Conservation (phyloP, 2,329 filamentous ascomycete genomes). For the Esteya vermicola region DNA sequence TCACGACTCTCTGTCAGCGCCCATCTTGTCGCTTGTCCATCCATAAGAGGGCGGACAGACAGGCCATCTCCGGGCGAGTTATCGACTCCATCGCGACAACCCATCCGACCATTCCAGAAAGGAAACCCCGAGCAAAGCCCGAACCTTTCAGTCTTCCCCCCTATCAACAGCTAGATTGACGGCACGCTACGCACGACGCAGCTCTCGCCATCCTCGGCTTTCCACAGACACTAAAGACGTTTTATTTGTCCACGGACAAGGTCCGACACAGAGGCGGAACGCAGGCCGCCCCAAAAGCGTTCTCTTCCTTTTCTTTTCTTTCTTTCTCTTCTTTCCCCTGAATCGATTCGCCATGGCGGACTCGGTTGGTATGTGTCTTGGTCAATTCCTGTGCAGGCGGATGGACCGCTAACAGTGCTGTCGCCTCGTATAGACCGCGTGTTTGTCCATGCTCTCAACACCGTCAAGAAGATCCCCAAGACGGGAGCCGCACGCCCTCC, state of each 20-base stretch:
- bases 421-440: conserved; percentile 58
- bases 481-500: conserved; percentile 85
- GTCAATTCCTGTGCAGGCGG: background rate
- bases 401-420: background rate
- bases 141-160: background rate
- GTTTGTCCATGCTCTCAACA: conserved; percentile 97
- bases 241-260: too few species aligned
- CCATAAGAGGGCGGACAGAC: background rate
- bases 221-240: too few species aligned
- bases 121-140: too few species aligned
- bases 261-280: too few species aligned
- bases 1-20: background rate
- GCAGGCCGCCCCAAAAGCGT: too few species aligned
- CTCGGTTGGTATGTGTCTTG: conserved; percentile 1
- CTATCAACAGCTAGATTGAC: background rate
- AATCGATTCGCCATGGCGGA: background rate
- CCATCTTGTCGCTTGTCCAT: background rate
- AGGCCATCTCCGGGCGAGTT: background rate
- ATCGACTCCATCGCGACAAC: background rate
- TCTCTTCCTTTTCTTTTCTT: background rate
- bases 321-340: background rate
- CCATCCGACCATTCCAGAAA: too few species aligned
- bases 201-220: conserved; percentile 1
- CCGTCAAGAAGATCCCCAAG: conserved; percentile 92
- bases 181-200: too few species aligned